Base-by-base conservation (phyloP, 2,329 filamentous ascomycete species). In the Venturia effusa region DNA sequence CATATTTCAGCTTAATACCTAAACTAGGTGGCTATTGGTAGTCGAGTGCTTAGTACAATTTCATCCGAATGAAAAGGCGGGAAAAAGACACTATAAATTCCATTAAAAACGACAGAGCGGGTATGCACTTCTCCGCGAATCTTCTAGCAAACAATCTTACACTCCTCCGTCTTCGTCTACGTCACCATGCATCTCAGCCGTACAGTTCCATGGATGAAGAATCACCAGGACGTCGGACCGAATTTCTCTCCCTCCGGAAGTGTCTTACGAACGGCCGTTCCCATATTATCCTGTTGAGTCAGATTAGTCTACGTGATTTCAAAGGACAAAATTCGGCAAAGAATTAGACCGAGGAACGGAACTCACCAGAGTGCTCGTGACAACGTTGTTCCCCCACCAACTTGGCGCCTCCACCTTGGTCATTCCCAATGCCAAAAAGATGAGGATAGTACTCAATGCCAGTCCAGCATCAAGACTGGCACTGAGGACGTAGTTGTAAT, bases 371-470 rank as follows among this genome's bases (percentile, higher is more conserved):
- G 81, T 85, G 37, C 76, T 66, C 57, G 78, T 70, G 3, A 78
- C 78, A 7, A 73, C 77, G 24, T 75, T 71, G 66, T 87, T 87
- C 11, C 84, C 84, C 76, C 83, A 88, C 85, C 88, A 90, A 11
- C 77, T 70, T 0, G 86, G 84, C 64, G 83, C 76, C 2, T 72
- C 70, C 10, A 27, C 48, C 64, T 66, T 66, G 63, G 67, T 68
- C 54, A 70, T 64, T 32, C 66, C 66, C 40, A 71, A 64, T 34
- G 67, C 66, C 59, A 71, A 70, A 66, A 72, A 72, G 32, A 72
- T 70, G 4, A 68, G 64, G 43, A 72, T 65, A 11, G 69, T 70
- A 45, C 66, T 65, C 27, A 72, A 63, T 24, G 70, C 70, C 40
- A 71, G 43, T 4, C 70, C 70, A 32, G 68, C 67, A 54, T 71